Base-by-base conservation (phyloP, 179 eudicot species). In the Patellifolia procumbens region DNA sequence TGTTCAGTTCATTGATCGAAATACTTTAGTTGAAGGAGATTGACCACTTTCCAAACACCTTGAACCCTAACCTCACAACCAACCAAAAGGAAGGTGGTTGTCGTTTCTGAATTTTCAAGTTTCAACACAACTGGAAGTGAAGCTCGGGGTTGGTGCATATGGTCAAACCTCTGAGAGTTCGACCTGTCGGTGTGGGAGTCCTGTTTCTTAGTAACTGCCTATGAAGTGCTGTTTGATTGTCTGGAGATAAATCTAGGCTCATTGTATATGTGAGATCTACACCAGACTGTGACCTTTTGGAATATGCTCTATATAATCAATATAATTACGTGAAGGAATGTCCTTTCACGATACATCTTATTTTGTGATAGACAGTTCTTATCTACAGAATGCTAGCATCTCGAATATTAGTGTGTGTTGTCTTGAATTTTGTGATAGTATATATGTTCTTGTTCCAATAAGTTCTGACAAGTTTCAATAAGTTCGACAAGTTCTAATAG, bases 241-340 rank as follows among this genome's bases (percentile, higher is more conserved):
- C 24, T 32, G 17, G 32, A 42, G 7, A 39, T 42, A 39, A 73
- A 59, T 26, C 0, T 37, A 17, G 39, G 39, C 42, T 58, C 34
- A 45, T 28, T 73, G 55, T 58, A 39, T 73, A 26, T 58, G 42
- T 73, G 20, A 39, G 15, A 73, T 73, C 52, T 34, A 42, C 37
- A 15, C 20, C 42, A 42, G 49, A 26, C 7, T 20, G 4, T 26
- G 24, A 22, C 66, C 1, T 59, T 71, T 58, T 39, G 74, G 43
- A 29, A 28, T 16, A 28, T 3, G 17, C n/a, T 73, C 15, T 24
- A 15, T 53, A 59, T 13, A 0, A 59, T 26, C 17, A 1, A 26
- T 28, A 2, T 59, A 12, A 59, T 3, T 59, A 26, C 63, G 2
- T 63, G 13, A 32, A 20, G 63, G 42, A 15, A 32, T 31, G 32